Percentiles rank a stretch among this genome's conserved stretches.
Conservation (phyloP, 2,329 filamentous ascomycete genomes). For the Penicillium polonicum region DNA sequence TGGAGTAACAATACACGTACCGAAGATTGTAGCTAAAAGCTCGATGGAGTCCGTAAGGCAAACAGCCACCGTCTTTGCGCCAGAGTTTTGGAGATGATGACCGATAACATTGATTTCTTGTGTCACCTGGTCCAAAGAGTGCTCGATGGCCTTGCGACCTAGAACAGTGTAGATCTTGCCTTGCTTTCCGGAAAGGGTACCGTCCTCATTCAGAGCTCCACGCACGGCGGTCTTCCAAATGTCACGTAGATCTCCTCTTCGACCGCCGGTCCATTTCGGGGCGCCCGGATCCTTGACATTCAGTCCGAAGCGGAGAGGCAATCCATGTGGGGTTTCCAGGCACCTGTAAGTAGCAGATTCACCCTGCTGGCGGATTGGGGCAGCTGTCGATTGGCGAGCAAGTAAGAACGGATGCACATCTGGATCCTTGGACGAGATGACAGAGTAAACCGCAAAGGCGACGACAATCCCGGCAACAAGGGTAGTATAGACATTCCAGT, state of each 20-base stretch:
- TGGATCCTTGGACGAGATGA: conserved; percentile 72
- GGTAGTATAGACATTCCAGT: conserved; percentile 82
- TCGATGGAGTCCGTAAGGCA: conserved; percentile 94
- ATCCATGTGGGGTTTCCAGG: conserved; percentile 81
- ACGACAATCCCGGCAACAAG: conserved; percentile 66
- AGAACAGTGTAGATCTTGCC: conserved; percentile 76
- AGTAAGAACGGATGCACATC: conserved; percentile 92
- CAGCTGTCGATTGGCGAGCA: conserved; percentile 75
- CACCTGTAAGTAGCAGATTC: conserved; percentile 85
- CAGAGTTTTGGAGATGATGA: conserved; percentile 68
- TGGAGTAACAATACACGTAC: conserved; percentile 37
- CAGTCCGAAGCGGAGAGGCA: conserved; percentile 72
- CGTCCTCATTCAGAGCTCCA: conserved; percentile 64
- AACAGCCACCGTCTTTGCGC: conserved; percentile 72
- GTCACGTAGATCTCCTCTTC: conserved; percentile 86
- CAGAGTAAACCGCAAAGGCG: conserved; percentile 66
- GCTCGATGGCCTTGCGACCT: conserved; percentile 72
- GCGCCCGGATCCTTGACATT: conserved; percentile 78
- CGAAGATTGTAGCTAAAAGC: conserved; percentile 75
- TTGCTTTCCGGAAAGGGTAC: conserved; percentile 57
- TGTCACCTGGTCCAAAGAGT: conserved; percentile 69
- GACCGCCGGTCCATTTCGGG: conserved; percentile 78
- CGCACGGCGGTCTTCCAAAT: conserved; percentile 75
- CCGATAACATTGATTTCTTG: conserved; percentile 87
- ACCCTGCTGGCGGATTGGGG: conserved; percentile 75